Evolutionary conservation across 192 early-diverging fungal genomes (phyloP), one percentile per base, ranked within the genome.

Genomic region (Coemansia sp.): DNA sequence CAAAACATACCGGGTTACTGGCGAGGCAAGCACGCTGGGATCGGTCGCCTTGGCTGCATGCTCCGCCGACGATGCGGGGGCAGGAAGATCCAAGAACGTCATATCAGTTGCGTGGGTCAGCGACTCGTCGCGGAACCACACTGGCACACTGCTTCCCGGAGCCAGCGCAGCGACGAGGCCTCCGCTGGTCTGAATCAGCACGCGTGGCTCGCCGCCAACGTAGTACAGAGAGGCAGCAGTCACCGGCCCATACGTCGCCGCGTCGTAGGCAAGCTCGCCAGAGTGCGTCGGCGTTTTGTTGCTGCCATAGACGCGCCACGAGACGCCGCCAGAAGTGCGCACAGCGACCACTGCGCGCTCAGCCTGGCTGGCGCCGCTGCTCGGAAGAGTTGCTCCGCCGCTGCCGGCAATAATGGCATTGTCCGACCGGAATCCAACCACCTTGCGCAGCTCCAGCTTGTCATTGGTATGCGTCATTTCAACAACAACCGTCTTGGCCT

Each of bases 91-190:
- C 47, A 98, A 73, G 75, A 95, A 94, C 60, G 80, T 89, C 44
- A 90, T 87, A 32, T 88, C 88, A 2, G 75, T 74, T 5, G 85
- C 80, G 57, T 93, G 84, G 0, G 94, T 86, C 63, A 97, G 80
- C 19, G 92, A 88, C 76, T 98, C 97, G 53, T 96, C 91, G 39
- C 94, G 88, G n/a, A 87, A 81, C 97, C 97, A 98, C 21, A 87
- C 44, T 14, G 77, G 70, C 58, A 42, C 71, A 74, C 47, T 67
- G 70, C 68, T 49, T 32, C 53, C 73, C 65, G 69, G 69, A 80
- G 71, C 79, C 78, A 90, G 61, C 79, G 74, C 72, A 72, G 82
- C 59, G 80, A 85, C 17, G 76, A 91, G 26, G 0, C 89, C 90
- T 63, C 89, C 88, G 32, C 69, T 63, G n/a, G 89, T 89, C n/a